Base-by-base conservation (phyloP, 2,329 filamentous ascomycete species). In the Neurospora sp. region DNA sequence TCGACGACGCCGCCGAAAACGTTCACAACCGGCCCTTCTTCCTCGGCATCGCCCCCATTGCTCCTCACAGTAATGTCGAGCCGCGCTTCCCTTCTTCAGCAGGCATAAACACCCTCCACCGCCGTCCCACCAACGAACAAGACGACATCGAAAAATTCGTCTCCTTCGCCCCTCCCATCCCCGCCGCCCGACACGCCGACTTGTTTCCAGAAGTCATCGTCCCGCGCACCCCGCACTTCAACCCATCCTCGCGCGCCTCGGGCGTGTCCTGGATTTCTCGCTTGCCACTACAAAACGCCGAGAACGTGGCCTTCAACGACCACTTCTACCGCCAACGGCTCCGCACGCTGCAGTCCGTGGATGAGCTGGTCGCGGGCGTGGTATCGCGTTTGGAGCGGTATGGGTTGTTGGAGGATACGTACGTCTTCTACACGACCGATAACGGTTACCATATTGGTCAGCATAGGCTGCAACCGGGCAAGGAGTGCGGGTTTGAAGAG, bases 171-270 rank as follows among this genome's bases (percentile, higher is more conserved):
- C 82, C 85, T 0, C 88, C 88, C 0, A 81, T 89, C 15, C 83
- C 87, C 0, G 84, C 88, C 0, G 80, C 85, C 67, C 81, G 89
- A 23, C 89, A 92, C 74, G 81, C 83, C 37, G 78, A 88, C 73
- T 81, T 91, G 0, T 92, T 92, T 74, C 73, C 82, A 6, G 83
- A 86, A 70, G 84, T 82, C 4, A 84, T 82, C 38, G 84, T 92
- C 0, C 90, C 90, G 0, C 81, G 90, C n/a, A 88, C 83, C 0
- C 79, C 82, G 0, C 86, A 89, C 74, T 92, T 92, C 80, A 92
- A 92, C 75, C 88, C 89, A 0, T 81, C 85, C 17, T 57, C 23
- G 12, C 72, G 79, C 73, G 79, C 82, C 4, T 80, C 79, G 17
- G 82, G 83, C 8, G 82, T 80, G 0, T 81, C 77, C 67, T 85